Percentiles rank a stretch among this genome's conserved stretches.
These are phyloP conservation scores for Micractinium sp. DNA, from an alignment of 139 green algal genomes.

Conservation along the genomic window DNA sequence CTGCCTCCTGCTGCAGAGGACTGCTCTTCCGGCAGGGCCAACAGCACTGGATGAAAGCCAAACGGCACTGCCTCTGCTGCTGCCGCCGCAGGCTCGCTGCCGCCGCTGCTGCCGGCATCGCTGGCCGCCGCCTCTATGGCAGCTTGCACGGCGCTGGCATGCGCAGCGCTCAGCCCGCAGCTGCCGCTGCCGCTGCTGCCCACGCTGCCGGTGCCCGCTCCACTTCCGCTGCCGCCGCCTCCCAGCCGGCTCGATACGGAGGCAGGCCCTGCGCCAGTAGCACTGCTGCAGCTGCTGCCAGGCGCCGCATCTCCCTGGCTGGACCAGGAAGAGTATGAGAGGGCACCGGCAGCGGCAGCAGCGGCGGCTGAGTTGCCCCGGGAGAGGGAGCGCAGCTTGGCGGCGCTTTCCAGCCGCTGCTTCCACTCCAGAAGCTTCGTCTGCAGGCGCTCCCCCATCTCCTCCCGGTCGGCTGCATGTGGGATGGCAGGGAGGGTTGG, in stretches of 20 bases:
- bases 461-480: not conserved
- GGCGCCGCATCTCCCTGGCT: not conserved
- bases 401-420: slow-evolving; percentile 4
- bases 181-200: not conserved
- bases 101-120: not conserved
- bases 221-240: not conserved
- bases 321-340: not conserved
- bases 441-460: not conserved
- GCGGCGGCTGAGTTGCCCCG: no score
- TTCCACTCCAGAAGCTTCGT: not conserved
- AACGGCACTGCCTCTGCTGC: not conserved
- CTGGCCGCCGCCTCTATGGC: slow-evolving; percentile 11
- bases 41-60: no score
- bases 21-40: not conserved
- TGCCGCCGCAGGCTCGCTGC: not conserved
- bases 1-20: not conserved
- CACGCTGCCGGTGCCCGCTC: not conserved
- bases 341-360: not conserved
- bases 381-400: slow-evolving; percentile 10
- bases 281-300: not conserved
- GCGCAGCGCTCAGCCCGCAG: not conserved
- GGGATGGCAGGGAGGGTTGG: not conserved
- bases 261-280: no score
- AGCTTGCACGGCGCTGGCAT: slow-evolving; percentile 2
- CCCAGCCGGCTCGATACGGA: not conserved